phyloP scores from a whole-genome alignment of 805 yeast species.

The Zygoascus tannicola region DNA sequence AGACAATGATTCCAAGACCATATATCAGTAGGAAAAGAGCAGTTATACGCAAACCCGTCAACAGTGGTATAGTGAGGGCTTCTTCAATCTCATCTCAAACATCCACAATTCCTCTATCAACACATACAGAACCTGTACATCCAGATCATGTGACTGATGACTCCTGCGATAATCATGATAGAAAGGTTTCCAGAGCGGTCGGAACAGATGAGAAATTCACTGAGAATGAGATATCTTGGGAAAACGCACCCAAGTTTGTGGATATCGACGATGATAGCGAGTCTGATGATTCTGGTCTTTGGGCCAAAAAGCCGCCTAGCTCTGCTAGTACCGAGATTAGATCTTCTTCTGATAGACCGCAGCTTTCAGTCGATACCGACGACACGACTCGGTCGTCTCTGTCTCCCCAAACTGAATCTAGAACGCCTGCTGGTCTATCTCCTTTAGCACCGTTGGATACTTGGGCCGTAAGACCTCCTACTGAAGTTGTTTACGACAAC shows the following conservation, averaged over 20 bases:
- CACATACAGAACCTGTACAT: too few species aligned
- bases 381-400: slow-evolving; percentile 1
- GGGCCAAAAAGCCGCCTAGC: slow-evolving; percentile 40
- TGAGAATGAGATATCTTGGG: slow-evolving; percentile 67
- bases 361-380: not conserved
- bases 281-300: slow-evolving; percentile 43
- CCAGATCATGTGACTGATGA: too few species aligned
- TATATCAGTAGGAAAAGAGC: slow-evolving; percentile 19
- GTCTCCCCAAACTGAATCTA: slow-evolving; percentile 10
- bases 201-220: slow-evolving; percentile 40
- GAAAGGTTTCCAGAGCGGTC: not conserved
- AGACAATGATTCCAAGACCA: slow-evolving; percentile 21
- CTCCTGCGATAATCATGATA: not conserved
- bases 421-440: slow-evolving; percentile 8
- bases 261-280: slow-evolving; percentile 16
- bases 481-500: slow-evolving; percentile 86
- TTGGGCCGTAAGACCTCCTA: slow-evolving; percentile 86
- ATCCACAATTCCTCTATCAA: slow-evolving; percentile 6
- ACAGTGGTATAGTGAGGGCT: not conserved
- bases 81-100: slow-evolving; percentile 3
- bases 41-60: slow-evolving; percentile 20
- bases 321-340: not conserved
- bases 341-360: not conserved
- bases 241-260: slow-evolving; percentile 51
- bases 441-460: slow-evolving; percentile 17